A percentile compares a stretch with the other conserved stretches of the same genome.
Conservation (phyloP, 208 protist species). For the Zelonia costaricensis region DNA sequence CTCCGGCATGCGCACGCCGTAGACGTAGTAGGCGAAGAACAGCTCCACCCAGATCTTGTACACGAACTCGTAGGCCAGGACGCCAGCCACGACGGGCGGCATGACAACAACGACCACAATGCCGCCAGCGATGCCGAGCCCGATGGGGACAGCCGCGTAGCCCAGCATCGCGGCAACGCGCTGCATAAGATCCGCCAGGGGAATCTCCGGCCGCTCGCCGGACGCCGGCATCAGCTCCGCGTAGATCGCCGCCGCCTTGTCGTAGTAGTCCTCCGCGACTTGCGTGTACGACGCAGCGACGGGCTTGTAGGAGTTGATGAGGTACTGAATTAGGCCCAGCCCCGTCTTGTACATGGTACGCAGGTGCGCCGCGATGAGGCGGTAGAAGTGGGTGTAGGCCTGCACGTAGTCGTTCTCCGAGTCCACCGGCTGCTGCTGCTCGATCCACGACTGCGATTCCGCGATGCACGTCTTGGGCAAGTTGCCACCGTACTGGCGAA, state of each 20-base stretch:
- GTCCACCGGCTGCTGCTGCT: neutral
- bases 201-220: slow-evolving; percentile 10
- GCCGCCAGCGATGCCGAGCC: slow-evolving; percentile 21
- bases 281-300: slow-evolving; percentile 1
- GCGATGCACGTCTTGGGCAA: slow-evolving; percentile 50
- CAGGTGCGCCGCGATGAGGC: slow-evolving; percentile 24
- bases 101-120: slow-evolving; percentile 31
- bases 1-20: slow-evolving; percentile 36
- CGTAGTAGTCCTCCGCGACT: slow-evolving; percentile 10
- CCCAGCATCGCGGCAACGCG: slow-evolving; percentile 16
- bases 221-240: slow-evolving; percentile 12
- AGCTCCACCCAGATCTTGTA: slow-evolving; percentile 68
- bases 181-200: slow-evolving; percentile 18
- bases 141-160: slow-evolving; percentile 38
- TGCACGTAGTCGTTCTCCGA: slow-evolving; percentile 22
- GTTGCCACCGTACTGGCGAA: slow-evolving; percentile 32
- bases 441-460: slow-evolving; percentile 25
- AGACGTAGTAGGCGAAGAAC: slow-evolving; percentile 68
- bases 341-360: slow-evolving; percentile 21
- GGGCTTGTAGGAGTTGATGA: slow-evolving; percentile 28
- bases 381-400: slow-evolving; percentile 24
- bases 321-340: slow-evolving; percentile 31
- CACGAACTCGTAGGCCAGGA: slow-evolving; percentile 43
- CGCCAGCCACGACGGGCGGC: slow-evolving; percentile 37
- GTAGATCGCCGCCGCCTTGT: slow-evolving; percentile 23